Conservation (phyloP, 2,329 filamentous ascomycete genomes). For the Colletotrichum sp. region DNA sequence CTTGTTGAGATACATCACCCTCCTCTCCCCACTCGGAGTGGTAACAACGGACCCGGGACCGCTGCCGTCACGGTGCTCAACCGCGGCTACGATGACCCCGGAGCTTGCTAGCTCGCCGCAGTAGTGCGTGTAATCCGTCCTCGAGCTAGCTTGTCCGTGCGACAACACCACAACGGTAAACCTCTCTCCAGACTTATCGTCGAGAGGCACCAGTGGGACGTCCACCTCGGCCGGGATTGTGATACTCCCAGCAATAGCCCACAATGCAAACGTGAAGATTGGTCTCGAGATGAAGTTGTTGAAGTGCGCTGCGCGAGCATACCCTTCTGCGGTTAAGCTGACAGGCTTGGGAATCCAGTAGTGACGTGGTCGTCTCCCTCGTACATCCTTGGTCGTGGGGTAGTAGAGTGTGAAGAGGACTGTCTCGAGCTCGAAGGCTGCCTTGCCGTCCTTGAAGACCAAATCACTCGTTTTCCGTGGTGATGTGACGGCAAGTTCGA, state of each 20-base stretch:
- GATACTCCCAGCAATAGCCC: conserved; percentile 46
- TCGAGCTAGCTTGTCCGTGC: conserved; percentile 54
- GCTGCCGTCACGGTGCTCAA: conserved; percentile 59
- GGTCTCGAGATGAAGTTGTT: conserved; percentile 47
- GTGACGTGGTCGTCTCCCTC: conserved; percentile 35
- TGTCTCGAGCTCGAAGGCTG: conserved; percentile 50
- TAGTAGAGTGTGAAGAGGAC: conserved; percentile 58
- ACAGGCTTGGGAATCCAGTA: conserved; percentile 51
- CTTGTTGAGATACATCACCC: conserved; percentile 3
- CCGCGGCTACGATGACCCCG: conserved; percentile 52
- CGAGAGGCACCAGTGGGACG: conserved; percentile 39
- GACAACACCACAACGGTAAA: conserved; percentile 57
- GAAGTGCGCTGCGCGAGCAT: conserved; percentile 48
- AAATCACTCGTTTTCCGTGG: conserved; percentile 35
- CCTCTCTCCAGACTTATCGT: conserved; percentile 25
- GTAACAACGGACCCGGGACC: conserved; percentile 49
- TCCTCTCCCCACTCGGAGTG: background rate
- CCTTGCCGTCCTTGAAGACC: conserved; percentile 37
- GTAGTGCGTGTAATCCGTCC: conserved; percentile 58
- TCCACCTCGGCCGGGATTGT: conserved; percentile 54
- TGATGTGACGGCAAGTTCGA: conserved; percentile 46
- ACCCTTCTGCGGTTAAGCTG: conserved; percentile 49
- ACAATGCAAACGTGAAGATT: conserved; percentile 47
- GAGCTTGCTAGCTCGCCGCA: conserved; percentile 55
- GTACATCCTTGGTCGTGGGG: conserved; percentile 37